Conservation (phyloP, 1,284 basidiomycete species). For the Stygiomarasmius scandens region DNA sequence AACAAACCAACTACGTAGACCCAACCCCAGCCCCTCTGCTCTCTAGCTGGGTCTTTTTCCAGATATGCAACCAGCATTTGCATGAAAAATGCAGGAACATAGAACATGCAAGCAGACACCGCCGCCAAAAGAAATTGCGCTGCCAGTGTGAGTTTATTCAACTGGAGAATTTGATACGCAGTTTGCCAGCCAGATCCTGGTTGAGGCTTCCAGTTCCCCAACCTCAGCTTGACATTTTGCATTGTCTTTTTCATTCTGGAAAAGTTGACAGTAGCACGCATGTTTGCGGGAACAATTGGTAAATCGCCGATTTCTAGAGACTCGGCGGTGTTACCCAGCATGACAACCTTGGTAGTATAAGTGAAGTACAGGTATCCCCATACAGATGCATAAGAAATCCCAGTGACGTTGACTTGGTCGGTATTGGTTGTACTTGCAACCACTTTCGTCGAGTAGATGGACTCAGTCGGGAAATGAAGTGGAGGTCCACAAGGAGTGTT, state of each 20-base stretch:
- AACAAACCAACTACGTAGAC: conserved; percentile 75
- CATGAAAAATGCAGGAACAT: conserved; percentile 79
- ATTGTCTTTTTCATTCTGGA: conserved; percentile 48
- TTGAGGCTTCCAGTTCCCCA: conserved; percentile 49
- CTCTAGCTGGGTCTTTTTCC: conserved; percentile 59
- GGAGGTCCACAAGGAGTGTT: conserved; percentile 73
- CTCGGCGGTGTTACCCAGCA: conserved; percentile 73
- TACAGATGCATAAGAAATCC: conserved; percentile 55
- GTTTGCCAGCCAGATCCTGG: conserved; percentile 68
- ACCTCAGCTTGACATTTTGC: conserved; percentile 42
- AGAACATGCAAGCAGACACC: conserved; percentile 71
- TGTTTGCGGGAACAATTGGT: conserved; percentile 72
- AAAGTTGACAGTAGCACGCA: conserved; percentile 68
- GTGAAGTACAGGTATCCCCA: conserved; percentile 73
- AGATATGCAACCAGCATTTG: conserved; percentile 73
- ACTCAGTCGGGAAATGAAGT: conserved; percentile 69
- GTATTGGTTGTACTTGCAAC: conserved; percentile 56
- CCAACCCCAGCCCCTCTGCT: conserved; percentile 71
- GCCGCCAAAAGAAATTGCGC: conserved; percentile 60
- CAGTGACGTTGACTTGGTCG: conserved; percentile 69
- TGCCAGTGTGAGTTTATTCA: conserved; percentile 49
- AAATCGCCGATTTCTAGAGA: conserved; percentile 85
- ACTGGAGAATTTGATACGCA: conserved; percentile 55
- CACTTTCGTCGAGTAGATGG: conserved; percentile 76
- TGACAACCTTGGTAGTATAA: conserved; percentile 83